Evolutionary conservation across 106 monocot genomes (phyloP).

Genomic region (Acanthochlamys bracteata): DNA sequence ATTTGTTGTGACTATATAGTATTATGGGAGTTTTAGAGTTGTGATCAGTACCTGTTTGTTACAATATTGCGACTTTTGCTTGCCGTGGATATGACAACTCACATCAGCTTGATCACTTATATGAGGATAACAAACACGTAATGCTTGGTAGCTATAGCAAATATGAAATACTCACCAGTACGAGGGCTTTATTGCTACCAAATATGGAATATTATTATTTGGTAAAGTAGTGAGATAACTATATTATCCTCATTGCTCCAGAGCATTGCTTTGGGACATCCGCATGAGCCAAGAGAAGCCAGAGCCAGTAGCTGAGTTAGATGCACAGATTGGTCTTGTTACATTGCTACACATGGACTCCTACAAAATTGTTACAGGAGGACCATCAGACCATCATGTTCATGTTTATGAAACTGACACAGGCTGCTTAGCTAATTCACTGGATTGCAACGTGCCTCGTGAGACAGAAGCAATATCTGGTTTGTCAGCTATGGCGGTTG

Average conservation of each 20-base stretch:
- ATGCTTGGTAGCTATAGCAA: too few relatives aligned
- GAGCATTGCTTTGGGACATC: slow-evolving; percentile 77
- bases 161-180: too few relatives aligned
- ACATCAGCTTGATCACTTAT: too few relatives aligned
- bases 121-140: too few relatives aligned
- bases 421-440: slow-evolving; percentile 24
- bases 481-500: slow-evolving; percentile 47
- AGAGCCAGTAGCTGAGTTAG: slow-evolving; percentile 34
- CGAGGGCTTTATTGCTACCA: too few relatives aligned
- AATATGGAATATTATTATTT: too few relatives aligned
- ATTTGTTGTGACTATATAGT: too few relatives aligned
- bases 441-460: slow-evolving; percentile 20
- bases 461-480: slow-evolving; percentile 4
- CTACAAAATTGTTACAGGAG: slow-evolving; percentile 62
- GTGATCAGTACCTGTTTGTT: too few relatives aligned
- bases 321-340: slow-evolving; percentile 28
- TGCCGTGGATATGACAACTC: too few relatives aligned
- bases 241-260: slow-evolving; percentile 4
- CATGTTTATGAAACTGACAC: slow-evolving; percentile 59
- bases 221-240: too few relatives aligned
- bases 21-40: background rate
- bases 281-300: slow-evolving; percentile 28
- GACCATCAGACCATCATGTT: slow-evolving; percentile 32
- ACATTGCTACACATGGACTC: slow-evolving; percentile 54
- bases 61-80: too few relatives aligned